phyloP scores from a whole-genome alignment of 352 stramenopile genomes.

The Halophytophthora batemanensis region DNA sequence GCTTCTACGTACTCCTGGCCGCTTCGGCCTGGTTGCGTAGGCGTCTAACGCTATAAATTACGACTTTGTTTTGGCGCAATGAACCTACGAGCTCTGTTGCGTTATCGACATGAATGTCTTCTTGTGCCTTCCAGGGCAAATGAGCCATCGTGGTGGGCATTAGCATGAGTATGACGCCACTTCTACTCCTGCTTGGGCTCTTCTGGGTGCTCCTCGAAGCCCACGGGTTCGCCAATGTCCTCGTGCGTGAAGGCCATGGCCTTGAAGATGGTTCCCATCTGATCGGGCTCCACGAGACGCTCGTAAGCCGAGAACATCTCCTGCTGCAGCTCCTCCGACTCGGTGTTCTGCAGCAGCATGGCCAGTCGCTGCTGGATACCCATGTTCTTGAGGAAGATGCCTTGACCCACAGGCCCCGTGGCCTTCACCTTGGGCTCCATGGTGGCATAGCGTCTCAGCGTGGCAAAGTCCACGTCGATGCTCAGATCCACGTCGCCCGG shows the following conservation, averaged over 20 bases:
- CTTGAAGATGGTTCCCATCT: slow-evolving; percentile 95
- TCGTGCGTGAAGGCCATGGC: slow-evolving; percentile 86
- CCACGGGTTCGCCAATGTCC: slow-evolving; percentile 52
- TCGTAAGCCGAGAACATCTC: slow-evolving; percentile 91
- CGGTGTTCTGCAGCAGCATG: slow-evolving; percentile 85
- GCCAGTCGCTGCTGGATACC: slow-evolving; percentile 92
- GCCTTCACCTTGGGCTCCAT: slow-evolving; percentile 55
- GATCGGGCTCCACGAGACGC: slow-evolving; percentile 87
- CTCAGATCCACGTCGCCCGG: slow-evolving; percentile 92
- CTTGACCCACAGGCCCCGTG: slow-evolving; percentile 89
- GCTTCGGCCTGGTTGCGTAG: slow-evolving; percentile 12
- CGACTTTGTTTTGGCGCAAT: slow-evolving; percentile 36
- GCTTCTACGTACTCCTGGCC: slow-evolving; percentile 15
- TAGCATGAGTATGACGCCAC: too few species aligned
- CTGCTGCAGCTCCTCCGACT: slow-evolving; percentile 75
- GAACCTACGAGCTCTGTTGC: slow-evolving; percentile 7
- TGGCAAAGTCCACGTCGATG: slow-evolving; percentile 88
- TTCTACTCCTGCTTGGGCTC: slow-evolving; percentile 7
- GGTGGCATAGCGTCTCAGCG: slow-evolving; percentile 65
- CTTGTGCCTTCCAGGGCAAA: too few species aligned
- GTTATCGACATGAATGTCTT: background rate
- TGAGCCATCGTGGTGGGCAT: too few species aligned
- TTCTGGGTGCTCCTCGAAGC: slow-evolving; percentile 40
- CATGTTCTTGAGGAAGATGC: slow-evolving; percentile 93
- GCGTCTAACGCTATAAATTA: slow-evolving; percentile 40